A percentile compares a stretch with the other conserved stretches of the same genome.
Conservation (phyloP, 176 grass and related monocot genomes). For the Dactylis glomerata region DNA sequence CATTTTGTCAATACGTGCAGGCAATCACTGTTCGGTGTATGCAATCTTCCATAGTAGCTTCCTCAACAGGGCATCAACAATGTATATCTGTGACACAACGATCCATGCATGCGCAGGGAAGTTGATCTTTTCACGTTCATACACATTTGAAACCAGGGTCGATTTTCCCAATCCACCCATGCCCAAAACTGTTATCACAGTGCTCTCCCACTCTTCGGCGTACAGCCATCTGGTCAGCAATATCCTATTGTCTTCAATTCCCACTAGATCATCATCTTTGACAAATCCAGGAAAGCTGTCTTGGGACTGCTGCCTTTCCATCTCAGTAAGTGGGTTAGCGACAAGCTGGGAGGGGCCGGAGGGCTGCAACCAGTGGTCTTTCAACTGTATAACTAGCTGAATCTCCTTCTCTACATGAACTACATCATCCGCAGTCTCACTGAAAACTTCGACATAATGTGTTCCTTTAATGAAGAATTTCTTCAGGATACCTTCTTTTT, state of each 20-base stretch:
- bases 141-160: neutral
- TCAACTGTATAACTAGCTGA: neutral
- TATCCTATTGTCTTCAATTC: neutral
- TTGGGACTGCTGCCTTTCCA: neutral
- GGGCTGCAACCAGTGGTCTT: neutral
- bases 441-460: neutral
- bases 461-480: neutral
- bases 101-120: neutral
- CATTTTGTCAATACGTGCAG: neutral
- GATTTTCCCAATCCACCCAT: slow-evolving; percentile 5
- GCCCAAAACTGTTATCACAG: neutral
- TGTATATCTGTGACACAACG: neutral
- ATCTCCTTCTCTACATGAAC: neutral
- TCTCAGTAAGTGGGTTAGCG: neutral
- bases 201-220: neutral
- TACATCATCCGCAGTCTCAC: neutral
- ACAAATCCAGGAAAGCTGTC: neutral
- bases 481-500: neutral
- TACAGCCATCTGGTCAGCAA: neutral
- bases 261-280: neutral
- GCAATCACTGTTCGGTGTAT: neutral
- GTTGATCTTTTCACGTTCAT: slow-evolving; percentile 2
- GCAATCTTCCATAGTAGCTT: neutral
- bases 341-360: neutral
- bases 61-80: neutral